These are phyloP conservation scores for Blastobotrys muscicola DNA, from an alignment of 805 yeast genomes.

Conservation along the genomic window DNA sequence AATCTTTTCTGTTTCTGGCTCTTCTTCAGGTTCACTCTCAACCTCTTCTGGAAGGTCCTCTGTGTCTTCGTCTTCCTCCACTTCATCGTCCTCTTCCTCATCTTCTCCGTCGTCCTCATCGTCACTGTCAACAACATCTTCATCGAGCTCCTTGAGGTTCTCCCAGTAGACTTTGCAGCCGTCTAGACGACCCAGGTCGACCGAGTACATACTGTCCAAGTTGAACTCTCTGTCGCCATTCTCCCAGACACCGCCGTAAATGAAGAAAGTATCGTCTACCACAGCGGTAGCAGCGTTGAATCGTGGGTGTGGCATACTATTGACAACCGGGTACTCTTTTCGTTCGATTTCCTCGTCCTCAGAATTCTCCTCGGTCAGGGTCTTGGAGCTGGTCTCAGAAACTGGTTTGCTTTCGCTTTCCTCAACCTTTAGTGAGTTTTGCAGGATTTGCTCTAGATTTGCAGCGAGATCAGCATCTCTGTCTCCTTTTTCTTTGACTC, in stretches of 20 bases:
- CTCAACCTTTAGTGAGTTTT: constrained; percentile 21
- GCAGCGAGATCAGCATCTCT: constrained; percentile 79
- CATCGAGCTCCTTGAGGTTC: constrained; percentile 49
- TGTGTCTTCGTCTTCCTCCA: constrained; percentile 35
- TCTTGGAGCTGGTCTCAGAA: constrained; percentile 1
- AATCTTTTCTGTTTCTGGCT: constrained; percentile 53
- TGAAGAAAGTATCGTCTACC: constrained; percentile 70
- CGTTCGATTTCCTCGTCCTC: constrained; percentile 30
- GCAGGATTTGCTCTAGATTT: constrained; percentile 44
- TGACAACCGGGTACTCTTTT: constrained; percentile 47
- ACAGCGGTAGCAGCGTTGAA: constrained; percentile 83
- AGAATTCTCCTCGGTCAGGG: constrained; percentile 22
- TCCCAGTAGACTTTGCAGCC: constrained; percentile 91
- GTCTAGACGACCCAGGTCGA: constrained; percentile 79
- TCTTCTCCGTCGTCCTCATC: constrained; percentile 63
- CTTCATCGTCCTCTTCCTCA: constrained; percentile 63
- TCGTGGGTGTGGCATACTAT: constrained; percentile 74
- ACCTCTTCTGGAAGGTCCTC: constrained; percentile 41
- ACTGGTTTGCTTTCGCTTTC: constrained; percentile 12
- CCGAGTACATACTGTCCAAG: constrained; percentile 75
- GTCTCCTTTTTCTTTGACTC: constrained; percentile 30
- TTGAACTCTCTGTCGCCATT: constrained; percentile 76
- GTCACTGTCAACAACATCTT: constrained; percentile 34
- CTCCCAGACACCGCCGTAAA: constrained; percentile 89
- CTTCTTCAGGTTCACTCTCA: constrained; percentile 57